Percentiles rank a stretch among this genome's conserved stretches.
Evolutionary conservation across 108 stramenopile genomes (phyloP).

Genomic region (Cylindrotheca fusiformis): DNA sequence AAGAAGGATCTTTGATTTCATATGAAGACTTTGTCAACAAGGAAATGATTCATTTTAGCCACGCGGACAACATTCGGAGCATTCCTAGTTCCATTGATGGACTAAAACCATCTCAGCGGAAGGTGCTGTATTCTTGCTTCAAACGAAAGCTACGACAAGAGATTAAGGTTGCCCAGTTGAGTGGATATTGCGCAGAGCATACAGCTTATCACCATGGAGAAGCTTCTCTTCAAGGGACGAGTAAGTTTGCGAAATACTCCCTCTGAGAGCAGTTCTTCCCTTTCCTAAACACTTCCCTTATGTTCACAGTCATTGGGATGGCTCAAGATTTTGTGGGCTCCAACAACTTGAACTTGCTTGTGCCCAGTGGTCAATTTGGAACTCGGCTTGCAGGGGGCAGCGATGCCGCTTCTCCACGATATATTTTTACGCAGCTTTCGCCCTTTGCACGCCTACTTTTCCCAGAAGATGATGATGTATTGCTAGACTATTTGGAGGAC

Average conservation of each 20-base stretch:
- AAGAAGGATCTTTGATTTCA: slow-evolving; percentile 36
- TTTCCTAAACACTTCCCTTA: slow-evolving; percentile 2
- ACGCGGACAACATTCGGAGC: slow-evolving; percentile 84
- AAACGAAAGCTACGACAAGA: slow-evolving; percentile 85
- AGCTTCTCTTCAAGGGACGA: slow-evolving; percentile 89
- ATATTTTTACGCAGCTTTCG: slow-evolving; percentile 88
- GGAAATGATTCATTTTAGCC: slow-evolving; percentile 89
- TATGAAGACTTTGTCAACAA: slow-evolving; percentile 89
- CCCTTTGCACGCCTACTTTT: slow-evolving; percentile 74
- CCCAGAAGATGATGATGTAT: slow-evolving; percentile 81
- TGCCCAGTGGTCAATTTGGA: slow-evolving; percentile 92
- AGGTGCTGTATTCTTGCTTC: slow-evolving; percentile 90
- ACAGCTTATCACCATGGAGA: slow-evolving; percentile 97
- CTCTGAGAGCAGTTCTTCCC: not conserved
- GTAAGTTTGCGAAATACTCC: slow-evolving; percentile 22
- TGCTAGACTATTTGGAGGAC: slow-evolving; percentile 77
- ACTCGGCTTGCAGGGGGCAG: slow-evolving; percentile 85
- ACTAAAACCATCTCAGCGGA: slow-evolving; percentile 91
- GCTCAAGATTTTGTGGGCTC: slow-evolving; percentile 94
- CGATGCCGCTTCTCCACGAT: slow-evolving; percentile 91
- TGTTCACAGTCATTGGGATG: slow-evolving; percentile 78
- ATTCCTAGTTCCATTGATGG: slow-evolving; percentile 89
- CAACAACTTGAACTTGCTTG: slow-evolving; percentile 88
- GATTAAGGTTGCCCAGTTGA: slow-evolving; percentile 91
- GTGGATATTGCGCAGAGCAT: slow-evolving; percentile 90